phyloP scores from a whole-genome alignment of 176 grass and related monocot genomes.

The Paspalum vaginatum region DNA sequence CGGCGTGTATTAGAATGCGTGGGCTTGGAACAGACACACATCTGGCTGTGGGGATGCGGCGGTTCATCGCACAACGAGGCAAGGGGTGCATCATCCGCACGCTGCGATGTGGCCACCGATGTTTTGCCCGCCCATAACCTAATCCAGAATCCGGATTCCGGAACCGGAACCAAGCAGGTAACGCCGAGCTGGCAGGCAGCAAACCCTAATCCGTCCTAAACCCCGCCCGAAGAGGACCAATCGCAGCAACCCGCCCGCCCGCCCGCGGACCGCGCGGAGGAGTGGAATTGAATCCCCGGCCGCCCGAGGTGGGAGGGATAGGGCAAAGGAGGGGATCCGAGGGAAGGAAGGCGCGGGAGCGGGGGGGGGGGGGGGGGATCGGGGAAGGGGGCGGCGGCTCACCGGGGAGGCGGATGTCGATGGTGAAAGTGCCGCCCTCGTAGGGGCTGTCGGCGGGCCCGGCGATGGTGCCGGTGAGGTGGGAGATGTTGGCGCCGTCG shows the following conservation, averaged over 20 bases:
- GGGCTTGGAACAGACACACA: not conserved
- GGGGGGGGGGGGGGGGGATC: not conserved
- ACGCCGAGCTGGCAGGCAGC: not conserved
- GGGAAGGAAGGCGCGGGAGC: not conserved
- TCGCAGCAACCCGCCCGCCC: not conserved
- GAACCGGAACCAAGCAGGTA: not conserved
- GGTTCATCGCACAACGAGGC: not conserved
- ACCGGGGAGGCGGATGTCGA: conserved; percentile 90
- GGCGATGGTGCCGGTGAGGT: conserved; percentile 86
- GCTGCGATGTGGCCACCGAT: not conserved
- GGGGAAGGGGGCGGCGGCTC: not conserved
- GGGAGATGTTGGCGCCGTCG: conserved; percentile 76
- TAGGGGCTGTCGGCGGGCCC: conserved; percentile 82
- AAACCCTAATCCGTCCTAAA: conserved; percentile 31
- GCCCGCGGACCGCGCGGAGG: not conserved
- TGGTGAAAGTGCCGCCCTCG: conserved; percentile 88
- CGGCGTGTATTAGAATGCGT: not conserved
- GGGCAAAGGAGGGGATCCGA: not conserved
- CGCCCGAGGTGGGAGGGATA: not conserved
- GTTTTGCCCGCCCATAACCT: not conserved
- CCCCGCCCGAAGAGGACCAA: not conserved
- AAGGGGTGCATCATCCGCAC: not conserved
- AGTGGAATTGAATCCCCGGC: not conserved
- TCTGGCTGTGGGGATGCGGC: not conserved
- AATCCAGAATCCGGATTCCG: not conserved